Evolutionary conservation across 306 rosid species (phyloP).

Genomic region (Prunus kanzakura): DNA sequence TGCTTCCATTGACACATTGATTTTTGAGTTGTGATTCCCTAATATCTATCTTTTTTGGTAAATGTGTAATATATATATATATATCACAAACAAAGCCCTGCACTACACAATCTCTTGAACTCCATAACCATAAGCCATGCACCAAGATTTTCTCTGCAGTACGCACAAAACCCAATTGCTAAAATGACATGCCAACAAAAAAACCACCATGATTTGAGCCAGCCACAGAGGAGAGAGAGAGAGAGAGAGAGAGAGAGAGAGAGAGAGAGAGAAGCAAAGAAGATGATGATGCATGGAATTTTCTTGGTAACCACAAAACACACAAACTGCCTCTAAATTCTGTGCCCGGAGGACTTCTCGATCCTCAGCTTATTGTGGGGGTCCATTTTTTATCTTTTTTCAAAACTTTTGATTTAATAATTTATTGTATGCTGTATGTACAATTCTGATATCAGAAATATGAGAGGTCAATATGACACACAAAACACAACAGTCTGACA

Average conservation of each 20-base stretch:
- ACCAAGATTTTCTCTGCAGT: background rate
- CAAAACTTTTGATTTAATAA: too few relatives aligned
- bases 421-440: background rate
- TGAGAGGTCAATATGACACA: slow-evolving; percentile 14
- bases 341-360: background rate
- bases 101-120: background rate
- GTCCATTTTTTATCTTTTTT: background rate
- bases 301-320: background rate
- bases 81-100: background rate
- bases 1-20: too few relatives aligned
- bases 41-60: too few relatives aligned
- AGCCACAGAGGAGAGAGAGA: background rate
- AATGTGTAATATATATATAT: too few relatives aligned
- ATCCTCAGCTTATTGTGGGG: background rate
- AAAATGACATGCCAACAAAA: background rate
- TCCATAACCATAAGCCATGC: background rate
- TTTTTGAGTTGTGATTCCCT: too few relatives aligned
- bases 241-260: background rate
- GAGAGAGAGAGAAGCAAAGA: background rate
- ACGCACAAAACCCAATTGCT: background rate
- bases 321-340: background rate
- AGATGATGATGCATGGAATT: slow-evolving; percentile 1
- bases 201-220: background rate
- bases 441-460: background rate
- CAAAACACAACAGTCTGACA: slow-evolving; percentile 6